phyloP scores from a whole-genome alignment of 768 basidiomycete species.

The Phylloporus sp. region DNA sequence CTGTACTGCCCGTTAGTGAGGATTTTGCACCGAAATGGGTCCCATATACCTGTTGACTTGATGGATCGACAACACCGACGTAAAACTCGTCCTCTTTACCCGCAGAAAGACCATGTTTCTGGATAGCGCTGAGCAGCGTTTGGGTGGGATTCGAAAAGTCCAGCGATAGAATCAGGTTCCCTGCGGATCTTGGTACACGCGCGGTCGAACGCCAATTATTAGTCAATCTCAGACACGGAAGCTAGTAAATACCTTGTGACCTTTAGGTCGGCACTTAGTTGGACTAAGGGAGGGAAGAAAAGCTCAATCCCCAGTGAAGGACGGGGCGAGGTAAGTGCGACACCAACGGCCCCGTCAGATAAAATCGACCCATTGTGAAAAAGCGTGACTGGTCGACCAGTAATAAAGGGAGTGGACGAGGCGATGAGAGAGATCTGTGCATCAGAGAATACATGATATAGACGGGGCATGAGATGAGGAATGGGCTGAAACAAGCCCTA shows the following conservation, averaged over 20 bases:
- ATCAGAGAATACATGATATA: background rate
- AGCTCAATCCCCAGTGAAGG: slow-evolving; percentile 14
- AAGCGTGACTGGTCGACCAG: slow-evolving; percentile 67
- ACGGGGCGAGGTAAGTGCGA: slow-evolving; percentile 39
- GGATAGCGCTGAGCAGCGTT: slow-evolving; percentile 52
- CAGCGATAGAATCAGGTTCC: slow-evolving; percentile 64
- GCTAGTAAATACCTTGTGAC: slow-evolving; percentile 47
- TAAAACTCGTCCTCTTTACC: slow-evolving; percentile 59
- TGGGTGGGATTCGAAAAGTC: slow-evolving; percentile 56
- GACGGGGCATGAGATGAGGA: slow-evolving; percentile 1
- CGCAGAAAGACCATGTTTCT: slow-evolving; percentile 29
- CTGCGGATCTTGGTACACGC: slow-evolving; percentile 46
- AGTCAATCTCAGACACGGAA: background rate
- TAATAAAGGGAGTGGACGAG: slow-evolving; percentile 74
- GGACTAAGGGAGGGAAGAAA: slow-evolving; percentile 37
- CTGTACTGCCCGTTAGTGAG: slow-evolving; percentile 22
- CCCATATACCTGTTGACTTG: slow-evolving; percentile 12
- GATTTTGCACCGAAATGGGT: background rate
- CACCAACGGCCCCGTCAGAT: slow-evolving; percentile 65
- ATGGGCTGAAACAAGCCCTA: background rate
- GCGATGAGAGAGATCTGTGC: slow-evolving; percentile 61
- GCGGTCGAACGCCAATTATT: background rate
- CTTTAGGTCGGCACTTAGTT: slow-evolving; percentile 41
- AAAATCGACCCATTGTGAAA: slow-evolving; percentile 52
- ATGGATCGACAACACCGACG: slow-evolving; percentile 37